A percentile compares a stretch with the other conserved stretches of the same genome.
These are phyloP conservation scores for Dioscorea alata DNA, from an alignment of 106 monocot species.

Conservation along the genomic window DNA sequence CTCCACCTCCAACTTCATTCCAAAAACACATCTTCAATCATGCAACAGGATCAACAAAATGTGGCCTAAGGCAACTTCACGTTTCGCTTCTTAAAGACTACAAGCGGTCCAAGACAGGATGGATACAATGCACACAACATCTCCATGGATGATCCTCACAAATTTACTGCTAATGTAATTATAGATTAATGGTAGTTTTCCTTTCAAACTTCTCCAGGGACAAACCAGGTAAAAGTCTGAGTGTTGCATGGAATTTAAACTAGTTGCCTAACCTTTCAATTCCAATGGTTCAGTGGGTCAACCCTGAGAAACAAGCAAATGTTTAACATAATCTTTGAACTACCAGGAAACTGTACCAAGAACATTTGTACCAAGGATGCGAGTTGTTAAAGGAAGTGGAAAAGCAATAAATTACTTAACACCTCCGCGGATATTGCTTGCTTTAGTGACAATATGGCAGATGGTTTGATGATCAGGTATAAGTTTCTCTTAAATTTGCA, in stretches of 20 bases:
- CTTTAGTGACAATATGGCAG: slow-evolving; percentile 90
- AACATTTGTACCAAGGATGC: slow-evolving; percentile 87
- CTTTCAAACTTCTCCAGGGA: too few species aligned
- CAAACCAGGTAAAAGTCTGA: too few species aligned
- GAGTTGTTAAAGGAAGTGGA: slow-evolving; percentile 88
- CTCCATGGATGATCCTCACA: slow-evolving; percentile 97
- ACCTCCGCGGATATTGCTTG: slow-evolving; percentile 89
- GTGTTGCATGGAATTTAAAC: too few species aligned
- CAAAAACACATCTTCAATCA: too few species aligned
- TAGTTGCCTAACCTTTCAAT: too few species aligned
- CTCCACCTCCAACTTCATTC: too few species aligned
- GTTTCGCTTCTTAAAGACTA: slow-evolving; percentile 78
- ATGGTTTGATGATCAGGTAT: slow-evolving; percentile 98
- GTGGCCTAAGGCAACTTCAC: slow-evolving; percentile 90
- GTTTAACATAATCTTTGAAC: slow-evolving; percentile 98
- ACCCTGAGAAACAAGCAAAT: slow-evolving; percentile 86
- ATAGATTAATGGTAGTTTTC: too few species aligned
- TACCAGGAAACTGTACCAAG: slow-evolving; percentile 98
- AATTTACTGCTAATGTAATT: slow-evolving; percentile 80
- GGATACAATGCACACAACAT: slow-evolving; percentile 93
- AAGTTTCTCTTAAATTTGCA: background rate
- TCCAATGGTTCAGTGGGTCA: slow-evolving; percentile 65
- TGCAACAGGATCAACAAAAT: slow-evolving; percentile 98
- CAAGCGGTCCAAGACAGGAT: slow-evolving; percentile 83
- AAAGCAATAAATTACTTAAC: slow-evolving; percentile 93